phyloP scores from a whole-genome alignment of 2,329 filamentous ascomycete genomes.

The Calonectria honghensis region DNA sequence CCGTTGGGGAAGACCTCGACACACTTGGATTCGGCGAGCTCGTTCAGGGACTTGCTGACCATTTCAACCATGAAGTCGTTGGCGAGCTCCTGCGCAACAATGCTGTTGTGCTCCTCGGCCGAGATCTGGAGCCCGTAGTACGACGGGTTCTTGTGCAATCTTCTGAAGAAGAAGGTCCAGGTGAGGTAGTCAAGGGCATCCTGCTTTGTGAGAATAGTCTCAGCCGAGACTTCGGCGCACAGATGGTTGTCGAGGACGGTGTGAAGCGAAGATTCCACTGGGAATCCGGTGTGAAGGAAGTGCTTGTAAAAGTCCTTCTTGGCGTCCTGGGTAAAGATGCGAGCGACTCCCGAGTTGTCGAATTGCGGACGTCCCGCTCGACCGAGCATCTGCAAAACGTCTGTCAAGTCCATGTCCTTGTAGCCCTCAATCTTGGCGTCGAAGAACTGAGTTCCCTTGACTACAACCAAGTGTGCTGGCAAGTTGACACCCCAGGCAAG shows the following conservation, averaged over 20 bases:
- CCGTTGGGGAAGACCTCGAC: slow-evolving; percentile 89
- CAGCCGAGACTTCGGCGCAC: slow-evolving; percentile 93
- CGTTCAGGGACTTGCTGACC: slow-evolving; percentile 89
- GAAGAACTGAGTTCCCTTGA: slow-evolving; percentile 98
- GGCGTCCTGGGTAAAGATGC: slow-evolving; percentile 96
- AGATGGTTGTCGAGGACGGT: slow-evolving; percentile 98
- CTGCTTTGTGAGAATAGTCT: slow-evolving; percentile 94
- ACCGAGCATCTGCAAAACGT: slow-evolving; percentile 98
- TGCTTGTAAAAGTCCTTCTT: slow-evolving; percentile 99
- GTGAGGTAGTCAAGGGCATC: slow-evolving; percentile 98
- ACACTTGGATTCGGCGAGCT: slow-evolving; percentile 90
- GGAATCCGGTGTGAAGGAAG: slow-evolving; percentile 98
- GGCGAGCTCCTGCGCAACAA: slow-evolving; percentile 88
- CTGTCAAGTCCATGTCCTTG: slow-evolving; percentile 98
- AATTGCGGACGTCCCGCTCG: slow-evolving; percentile 97
- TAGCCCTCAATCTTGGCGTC: slow-evolving; percentile 98
- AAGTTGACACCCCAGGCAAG: slow-evolving; percentile 99
- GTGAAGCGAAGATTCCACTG: slow-evolving; percentile 96
- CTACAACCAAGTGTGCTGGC: slow-evolving; percentile 96
- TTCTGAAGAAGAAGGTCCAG: slow-evolving; percentile 99
- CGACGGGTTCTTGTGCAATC: slow-evolving; percentile 97
- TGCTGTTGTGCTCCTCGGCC: slow-evolving; percentile 92
- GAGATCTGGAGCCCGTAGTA: slow-evolving; percentile 98
- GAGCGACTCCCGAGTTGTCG: slow-evolving; percentile 94
- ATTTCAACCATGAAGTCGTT: slow-evolving; percentile 97